Base-by-base conservation (phyloP, 176 grass and related monocot genomes). In the Themeda triandra region DNA sequence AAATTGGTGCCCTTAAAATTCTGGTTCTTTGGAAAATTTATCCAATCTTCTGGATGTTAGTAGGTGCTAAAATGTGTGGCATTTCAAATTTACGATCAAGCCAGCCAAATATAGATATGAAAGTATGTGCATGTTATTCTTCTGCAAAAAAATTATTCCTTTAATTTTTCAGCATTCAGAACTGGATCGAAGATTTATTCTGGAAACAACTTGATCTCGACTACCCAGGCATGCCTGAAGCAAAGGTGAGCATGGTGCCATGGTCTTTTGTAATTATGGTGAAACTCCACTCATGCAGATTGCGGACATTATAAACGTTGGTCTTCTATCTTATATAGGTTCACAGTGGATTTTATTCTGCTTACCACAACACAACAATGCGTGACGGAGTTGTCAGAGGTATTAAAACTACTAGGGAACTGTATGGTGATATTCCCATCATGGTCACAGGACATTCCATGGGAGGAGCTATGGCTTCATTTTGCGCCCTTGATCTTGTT, bases 161-260 rank as follows among this genome's bases (percentile, higher is more conserved):
- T 46, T 73, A 51, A 53, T 80, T 81, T 87, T 58, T 71, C 89
- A 98, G 92, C 85, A 85, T 95, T 37, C 85, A 85, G 69, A 98
- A 98, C 77, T 98, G 96, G 96, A 92, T 98, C 58, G 91, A 98
- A 67, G 92, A 98, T 83, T 87, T 98, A 53, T 92, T 95, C 28
- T 95, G 92, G 91, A 93, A 93, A 73, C 96, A 95, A 66, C 92
- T 98, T 66, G 92, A 95, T 89, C 85, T 95, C 40, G 90, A 95
- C 80, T 95, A 98, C 80, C 96, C 91, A 21, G 89, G 88, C 81
- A 93, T 98, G 87, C 69, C 87, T 79, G 89, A 93, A 87, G 91
- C 96, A 87, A 98, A 92, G 93, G 96, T 98, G 58, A 87, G 64
- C 73, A 64, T 51, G 54, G 25, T 68, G n/a, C n/a, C n/a, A n/a